Evolutionary conservation across 1,284 basidiomycete species (phyloP).

Genomic region (Heterobasidion irregulare): DNA sequence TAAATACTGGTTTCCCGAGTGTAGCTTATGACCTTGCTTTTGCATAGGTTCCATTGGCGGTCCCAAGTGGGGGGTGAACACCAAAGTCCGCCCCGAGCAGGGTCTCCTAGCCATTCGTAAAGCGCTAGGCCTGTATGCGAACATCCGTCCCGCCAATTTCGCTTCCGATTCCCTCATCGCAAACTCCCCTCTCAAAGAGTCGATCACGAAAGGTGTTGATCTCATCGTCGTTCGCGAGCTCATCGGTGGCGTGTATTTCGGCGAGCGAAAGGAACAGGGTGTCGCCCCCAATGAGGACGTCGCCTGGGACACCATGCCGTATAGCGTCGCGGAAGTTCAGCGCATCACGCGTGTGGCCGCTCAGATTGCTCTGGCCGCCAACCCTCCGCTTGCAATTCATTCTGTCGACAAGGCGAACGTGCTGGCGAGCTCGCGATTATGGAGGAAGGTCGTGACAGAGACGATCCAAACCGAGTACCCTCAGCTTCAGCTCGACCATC

Average conservation of each 20-base stretch:
- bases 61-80: slow-evolving; percentile 94
- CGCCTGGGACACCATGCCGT: slow-evolving; percentile 90
- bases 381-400: slow-evolving; percentile 86
- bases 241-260: slow-evolving; percentile 92
- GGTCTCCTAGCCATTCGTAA: slow-evolving; percentile 92
- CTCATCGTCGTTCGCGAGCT: slow-evolving; percentile 96
- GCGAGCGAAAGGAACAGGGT: slow-evolving; percentile 84
- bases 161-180: slow-evolving; percentile 86
- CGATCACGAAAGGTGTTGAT: slow-evolving; percentile 80
- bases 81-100: slow-evolving; percentile 91
- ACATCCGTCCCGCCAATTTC: slow-evolving; percentile 95
- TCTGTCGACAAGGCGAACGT: slow-evolving; percentile 99
- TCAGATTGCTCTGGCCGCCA: slow-evolving; percentile 77
- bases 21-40: not conserved
- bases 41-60: slow-evolving; percentile 86
- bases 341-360: slow-evolving; percentile 95
- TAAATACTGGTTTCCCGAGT: not conserved
- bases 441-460: slow-evolving; percentile 88
- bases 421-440: slow-evolving; percentile 89
- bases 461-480: slow-evolving; percentile 82
- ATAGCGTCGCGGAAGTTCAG: slow-evolving; percentile 87
- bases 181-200: slow-evolving; percentile 89
- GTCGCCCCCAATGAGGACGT: slow-evolving; percentile 50
- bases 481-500: slow-evolving; percentile 80
- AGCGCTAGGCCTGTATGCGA: slow-evolving; percentile 91